These are phyloP conservation scores for Pistacia atlantica DNA, from an alignment of 345 rosid species.

Conservation along the genomic window DNA sequence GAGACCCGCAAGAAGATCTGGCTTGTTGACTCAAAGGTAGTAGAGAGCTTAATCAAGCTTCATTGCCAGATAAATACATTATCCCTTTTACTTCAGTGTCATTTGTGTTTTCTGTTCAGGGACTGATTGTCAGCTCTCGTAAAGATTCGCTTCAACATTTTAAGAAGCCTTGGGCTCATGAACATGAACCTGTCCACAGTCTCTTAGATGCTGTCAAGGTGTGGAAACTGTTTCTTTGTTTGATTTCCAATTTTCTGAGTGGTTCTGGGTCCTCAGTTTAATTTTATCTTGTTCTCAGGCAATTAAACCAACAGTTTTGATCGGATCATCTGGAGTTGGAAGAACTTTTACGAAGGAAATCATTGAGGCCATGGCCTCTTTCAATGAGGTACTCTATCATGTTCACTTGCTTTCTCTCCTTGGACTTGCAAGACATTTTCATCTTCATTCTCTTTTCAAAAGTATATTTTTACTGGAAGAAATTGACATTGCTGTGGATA, in stretches of 20 bases:
- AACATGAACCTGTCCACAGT: conserved; percentile 70
- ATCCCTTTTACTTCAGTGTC: neutral
- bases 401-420: neutral
- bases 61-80: neutral
- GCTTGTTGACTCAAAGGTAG: conserved; percentile 99
- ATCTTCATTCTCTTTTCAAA: neutral
- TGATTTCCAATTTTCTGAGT: neutral
- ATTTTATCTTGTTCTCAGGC: conserved; percentile 41
- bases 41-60: conserved; percentile 1
- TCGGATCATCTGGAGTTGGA: conserved; percentile 92
- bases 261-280: neutral
- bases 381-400: conserved; percentile 59
- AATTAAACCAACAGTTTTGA: conserved; percentile 82
- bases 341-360: conserved; percentile 87
- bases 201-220: conserved; percentile 88
- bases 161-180: conserved; percentile 99
- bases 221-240: conserved; percentile 12
- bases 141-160: conserved; percentile 86
- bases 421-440: neutral
- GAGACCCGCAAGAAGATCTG: conserved; percentile 88
- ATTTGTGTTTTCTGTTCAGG: conserved; percentile 45
- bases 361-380: conserved; percentile 80
- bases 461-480: neutral
- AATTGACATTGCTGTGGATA: neutral
- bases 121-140: conserved; percentile 81